Evolutionary conservation across 1,284 basidiomycete species (phyloP).

Genomic region (Schizopora paradoxa): DNA sequence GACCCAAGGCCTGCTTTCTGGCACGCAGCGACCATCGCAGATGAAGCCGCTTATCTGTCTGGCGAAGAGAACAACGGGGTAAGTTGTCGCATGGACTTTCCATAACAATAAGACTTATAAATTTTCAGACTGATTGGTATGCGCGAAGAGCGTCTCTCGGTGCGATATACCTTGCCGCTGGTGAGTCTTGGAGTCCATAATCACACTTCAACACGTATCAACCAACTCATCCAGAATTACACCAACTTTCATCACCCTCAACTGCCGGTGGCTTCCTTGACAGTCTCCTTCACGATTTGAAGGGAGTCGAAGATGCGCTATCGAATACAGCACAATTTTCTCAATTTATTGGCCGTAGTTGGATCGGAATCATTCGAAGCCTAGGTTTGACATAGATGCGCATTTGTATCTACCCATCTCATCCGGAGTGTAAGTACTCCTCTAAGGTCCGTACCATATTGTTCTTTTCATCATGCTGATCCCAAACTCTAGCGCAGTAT

Average conservation of each 20-base stretch:
- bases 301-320: slow-evolving; percentile 37
- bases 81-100: slow-evolving; percentile 21
- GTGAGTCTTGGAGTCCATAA: slow-evolving; percentile 28
- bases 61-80: slow-evolving; percentile 53
- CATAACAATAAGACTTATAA: background rate
- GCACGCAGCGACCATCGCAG: slow-evolving; percentile 57
- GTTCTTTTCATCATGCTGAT: too few species aligned
- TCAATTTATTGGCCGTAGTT: slow-evolving; percentile 59
- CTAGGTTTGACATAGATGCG: too few species aligned
- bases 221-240: slow-evolving; percentile 46
- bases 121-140: slow-evolving; percentile 68
- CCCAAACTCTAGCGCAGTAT: too few species aligned
- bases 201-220: background rate
- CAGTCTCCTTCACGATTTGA: slow-evolving; percentile 46
- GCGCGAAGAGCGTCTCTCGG: slow-evolving; percentile 54
- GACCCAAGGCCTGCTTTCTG: slow-evolving; percentile 53
- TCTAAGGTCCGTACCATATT: too few species aligned
- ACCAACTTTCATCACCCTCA: slow-evolving; percentile 64
- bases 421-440: too few species aligned
- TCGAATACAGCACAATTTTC: slow-evolving; percentile 49
- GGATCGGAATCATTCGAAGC: slow-evolving; percentile 62
- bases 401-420: too few species aligned
- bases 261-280: slow-evolving; percentile 64
- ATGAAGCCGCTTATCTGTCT: slow-evolving; percentile 56
- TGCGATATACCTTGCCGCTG: slow-evolving; percentile 60